Conservation (phyloP, 2,329 filamentous ascomycete genomes). For the Xylaria sp. region DNA sequence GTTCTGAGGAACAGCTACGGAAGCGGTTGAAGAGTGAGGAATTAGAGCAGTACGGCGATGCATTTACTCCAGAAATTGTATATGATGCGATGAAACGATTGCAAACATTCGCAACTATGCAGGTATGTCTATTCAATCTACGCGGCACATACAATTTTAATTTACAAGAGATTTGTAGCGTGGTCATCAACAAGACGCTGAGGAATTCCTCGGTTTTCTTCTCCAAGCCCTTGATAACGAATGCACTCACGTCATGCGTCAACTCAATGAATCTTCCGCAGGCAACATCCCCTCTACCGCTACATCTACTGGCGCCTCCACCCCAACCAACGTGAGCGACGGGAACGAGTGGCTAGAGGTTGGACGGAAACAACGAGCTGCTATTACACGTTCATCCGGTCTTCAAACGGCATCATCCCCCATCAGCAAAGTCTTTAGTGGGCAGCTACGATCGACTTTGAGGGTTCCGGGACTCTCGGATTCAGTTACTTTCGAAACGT, state of each 20-base stretch:
- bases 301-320: conserved; percentile 52
- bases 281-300: conserved; percentile 47
- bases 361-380: conserved; percentile 87
- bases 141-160: neutral
- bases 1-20: conserved; percentile 77
- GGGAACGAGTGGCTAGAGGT: conserved; percentile 91
- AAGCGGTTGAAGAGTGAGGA: conserved; percentile 81
- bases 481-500: conserved; percentile 92
- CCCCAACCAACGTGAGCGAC: conserved; percentile 55
- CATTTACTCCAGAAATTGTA: conserved; percentile 93
- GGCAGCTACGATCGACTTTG: conserved; percentile 88
- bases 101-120: conserved; percentile 91
- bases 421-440: conserved; percentile 93
- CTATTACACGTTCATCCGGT: conserved; percentile 87
- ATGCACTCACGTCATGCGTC: conserved; percentile 79
- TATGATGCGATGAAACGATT: conserved; percentile 91
- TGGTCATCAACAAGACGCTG: conserved; percentile 96
- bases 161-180: conserved; percentile 62
- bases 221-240: conserved; percentile 94
- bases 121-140: conserved; percentile 64
- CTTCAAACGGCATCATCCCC: conserved; percentile 78
- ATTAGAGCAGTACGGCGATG: conserved; percentile 88
- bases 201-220: conserved; percentile 94
- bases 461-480: conserved; percentile 86
- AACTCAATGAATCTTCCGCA: conserved; percentile 50